phyloP scores from a whole-genome alignment of 495 filamentous ascomycete genomes.

The Diplogelasinospora grovesii region DNA sequence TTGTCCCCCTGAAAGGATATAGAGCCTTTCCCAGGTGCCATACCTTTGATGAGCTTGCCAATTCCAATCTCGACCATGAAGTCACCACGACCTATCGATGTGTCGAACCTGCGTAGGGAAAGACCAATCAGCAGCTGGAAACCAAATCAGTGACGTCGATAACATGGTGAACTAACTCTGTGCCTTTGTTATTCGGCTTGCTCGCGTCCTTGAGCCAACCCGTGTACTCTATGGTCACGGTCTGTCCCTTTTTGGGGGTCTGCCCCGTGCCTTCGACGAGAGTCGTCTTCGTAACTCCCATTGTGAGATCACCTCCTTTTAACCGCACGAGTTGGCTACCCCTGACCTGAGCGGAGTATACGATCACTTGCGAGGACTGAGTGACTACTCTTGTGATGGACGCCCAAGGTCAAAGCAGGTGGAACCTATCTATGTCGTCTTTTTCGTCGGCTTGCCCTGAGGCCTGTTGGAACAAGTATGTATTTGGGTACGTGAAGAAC shows the following conservation, averaged over 20 bases:
- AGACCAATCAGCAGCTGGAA: too few relatives aligned
- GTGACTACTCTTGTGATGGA: too few relatives aligned
- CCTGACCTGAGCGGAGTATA: neutral
- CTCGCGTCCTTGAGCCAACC: constrained; percentile 66
- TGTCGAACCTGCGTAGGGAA: constrained; percentile 62
- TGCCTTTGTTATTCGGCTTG: constrained; percentile 44
- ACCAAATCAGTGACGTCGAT: neutral
- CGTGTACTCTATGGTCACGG: constrained; percentile 74
- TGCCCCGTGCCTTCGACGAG: constrained; percentile 38
- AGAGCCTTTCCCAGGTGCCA: constrained; percentile 5
- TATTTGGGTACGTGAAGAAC: too few relatives aligned
- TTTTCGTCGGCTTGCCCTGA: too few relatives aligned
- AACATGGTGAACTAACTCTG: constrained; percentile 29
- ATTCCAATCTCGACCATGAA: constrained; percentile 65
- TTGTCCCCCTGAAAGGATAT: neutral
- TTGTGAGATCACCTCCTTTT: too few relatives aligned
- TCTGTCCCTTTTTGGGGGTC: constrained; percentile 55
- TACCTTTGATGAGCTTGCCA: constrained; percentile 75
- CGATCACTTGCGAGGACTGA: neutral
- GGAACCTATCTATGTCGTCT: too few relatives aligned
- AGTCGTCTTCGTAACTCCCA: constrained; percentile 46
- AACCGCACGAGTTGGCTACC: neutral
- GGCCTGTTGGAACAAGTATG: too few relatives aligned
- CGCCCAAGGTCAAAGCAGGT: too few relatives aligned
- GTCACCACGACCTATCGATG: constrained; percentile 57